Evolutionary conservation across 306 rosid species (phyloP).

Genomic region (Lathyrus aphaca): DNA sequence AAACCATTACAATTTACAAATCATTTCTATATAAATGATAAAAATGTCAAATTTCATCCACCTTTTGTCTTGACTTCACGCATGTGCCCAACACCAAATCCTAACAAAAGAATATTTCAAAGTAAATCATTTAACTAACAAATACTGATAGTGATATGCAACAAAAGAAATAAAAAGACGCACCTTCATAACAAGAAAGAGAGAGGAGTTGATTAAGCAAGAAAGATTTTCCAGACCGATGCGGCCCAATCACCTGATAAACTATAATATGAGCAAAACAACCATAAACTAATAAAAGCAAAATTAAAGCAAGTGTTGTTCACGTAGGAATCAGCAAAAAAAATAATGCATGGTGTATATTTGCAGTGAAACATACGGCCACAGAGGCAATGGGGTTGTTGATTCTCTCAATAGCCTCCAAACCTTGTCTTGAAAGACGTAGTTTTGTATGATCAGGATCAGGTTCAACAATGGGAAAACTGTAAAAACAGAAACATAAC

Average conservation of each 20-base stretch:
- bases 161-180: conserved; percentile 7
- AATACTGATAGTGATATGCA: conserved; percentile 27
- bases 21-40: conserved; percentile 24
- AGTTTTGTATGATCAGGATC: conserved; percentile 93
- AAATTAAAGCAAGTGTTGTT: no score
- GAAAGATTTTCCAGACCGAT: conserved; percentile 96
- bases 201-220: conserved; percentile 96
- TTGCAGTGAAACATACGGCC: conserved; percentile 62
- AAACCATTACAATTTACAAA: conserved; percentile 6
- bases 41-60: conserved; percentile 42
- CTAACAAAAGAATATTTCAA: conserved; percentile 45
- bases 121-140: conserved; percentile 26
- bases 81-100: conserved; percentile 98
- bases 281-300: no score
- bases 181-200: conserved; percentile 96
- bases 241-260: conserved; percentile 96
- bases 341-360: conserved; percentile 25
- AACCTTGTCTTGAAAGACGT: conserved; percentile 85
- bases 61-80: conserved; percentile 98
- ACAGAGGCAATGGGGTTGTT: conserved; percentile 88
- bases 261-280: no score
- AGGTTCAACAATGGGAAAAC: conserved; percentile 93
- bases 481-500: conserved; percentile 39
- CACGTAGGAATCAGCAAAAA: conserved; percentile 17
- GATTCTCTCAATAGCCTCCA: conserved; percentile 82